These are phyloP conservation scores for Glutinoglossum americanum DNA, from an alignment of 495 filamentous ascomycete species.

Conservation along the genomic window DNA sequence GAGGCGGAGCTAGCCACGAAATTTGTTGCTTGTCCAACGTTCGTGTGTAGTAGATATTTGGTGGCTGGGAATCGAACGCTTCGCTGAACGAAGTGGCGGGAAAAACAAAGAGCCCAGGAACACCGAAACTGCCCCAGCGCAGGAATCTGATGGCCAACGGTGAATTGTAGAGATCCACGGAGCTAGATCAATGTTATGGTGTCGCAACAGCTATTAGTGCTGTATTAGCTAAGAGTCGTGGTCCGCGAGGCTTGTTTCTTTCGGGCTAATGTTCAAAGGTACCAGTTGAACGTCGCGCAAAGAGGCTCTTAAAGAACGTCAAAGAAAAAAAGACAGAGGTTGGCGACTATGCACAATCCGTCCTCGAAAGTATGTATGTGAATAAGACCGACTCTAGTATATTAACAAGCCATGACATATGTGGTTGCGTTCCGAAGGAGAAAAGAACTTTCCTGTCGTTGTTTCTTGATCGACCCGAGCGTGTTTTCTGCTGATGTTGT, in stretches of 20 bases:
- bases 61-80: background rate
- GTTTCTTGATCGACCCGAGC: background rate
- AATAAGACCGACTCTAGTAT: background rate
- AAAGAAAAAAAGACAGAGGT: background rate
- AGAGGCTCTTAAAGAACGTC: background rate
- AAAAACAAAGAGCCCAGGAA: background rate
- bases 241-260: background rate
- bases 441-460: background rate
- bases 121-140: background rate
- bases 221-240: too few species aligned
- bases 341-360: background rate
- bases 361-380: background rate
- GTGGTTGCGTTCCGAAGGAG: background rate
- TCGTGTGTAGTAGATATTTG: background rate
- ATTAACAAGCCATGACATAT: background rate
- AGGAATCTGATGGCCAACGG: background rate
- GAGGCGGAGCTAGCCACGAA: background rate
- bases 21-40: background rate
- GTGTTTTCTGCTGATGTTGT: background rate
- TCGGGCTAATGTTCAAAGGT: too few species aligned
- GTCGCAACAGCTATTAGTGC: too few species aligned
- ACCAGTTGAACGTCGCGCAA: background rate
- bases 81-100: background rate
- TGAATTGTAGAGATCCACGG: background rate
- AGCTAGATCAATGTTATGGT: too few species aligned